These are phyloP conservation scores for Cutaneotrichosporon cutaneum DNA, from an alignment of 1,284 basidiomycete species.

Conservation along the genomic window DNA sequence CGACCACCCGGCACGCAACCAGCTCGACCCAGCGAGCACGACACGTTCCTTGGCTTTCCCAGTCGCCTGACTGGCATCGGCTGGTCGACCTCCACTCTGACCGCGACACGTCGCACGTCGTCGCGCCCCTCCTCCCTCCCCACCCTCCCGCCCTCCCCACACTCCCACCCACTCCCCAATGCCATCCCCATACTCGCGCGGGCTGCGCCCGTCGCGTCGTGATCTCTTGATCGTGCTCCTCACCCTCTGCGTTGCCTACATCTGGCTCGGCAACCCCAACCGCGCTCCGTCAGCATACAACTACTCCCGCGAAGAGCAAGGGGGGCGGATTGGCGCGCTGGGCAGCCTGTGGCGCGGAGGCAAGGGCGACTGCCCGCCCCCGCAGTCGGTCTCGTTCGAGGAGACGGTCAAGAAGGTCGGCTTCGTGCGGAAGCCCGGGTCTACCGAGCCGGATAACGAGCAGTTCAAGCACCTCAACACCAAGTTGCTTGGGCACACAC, in stretches of 20 bases:
- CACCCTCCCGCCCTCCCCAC: neutral
- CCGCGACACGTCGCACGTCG: neutral
- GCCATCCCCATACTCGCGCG: conserved; percentile 2
- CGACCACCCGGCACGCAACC: neutral
- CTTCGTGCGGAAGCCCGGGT: conserved; percentile 26
- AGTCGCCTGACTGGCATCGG: no score
- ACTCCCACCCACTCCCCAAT: neutral
- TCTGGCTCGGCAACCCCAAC: conserved; percentile 28
- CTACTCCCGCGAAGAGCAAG: neutral
- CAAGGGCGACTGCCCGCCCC: conserved; percentile 5
- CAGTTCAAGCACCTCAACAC: conserved; percentile 33
- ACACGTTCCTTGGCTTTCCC: neutral
- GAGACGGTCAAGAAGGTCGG: conserved; percentile 21
- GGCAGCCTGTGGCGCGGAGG: neutral
- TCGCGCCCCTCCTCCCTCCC: neutral
- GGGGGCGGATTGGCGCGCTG: neutral
- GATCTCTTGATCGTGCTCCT: conserved; percentile 46
- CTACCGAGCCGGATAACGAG: conserved; percentile 25
- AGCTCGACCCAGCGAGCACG: neutral
- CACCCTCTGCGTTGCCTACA: conserved; percentile 44
- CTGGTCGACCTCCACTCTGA: neutral
- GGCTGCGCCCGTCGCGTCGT: conserved; percentile 41
- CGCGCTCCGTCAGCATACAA: neutral
- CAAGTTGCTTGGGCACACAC: conserved; percentile 39
- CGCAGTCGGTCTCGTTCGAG: conserved; percentile 1